Evolutionary conservation across 2,329 filamentous ascomycete species (phyloP).

Genomic region (Ceratocystis cubensis): DNA sequence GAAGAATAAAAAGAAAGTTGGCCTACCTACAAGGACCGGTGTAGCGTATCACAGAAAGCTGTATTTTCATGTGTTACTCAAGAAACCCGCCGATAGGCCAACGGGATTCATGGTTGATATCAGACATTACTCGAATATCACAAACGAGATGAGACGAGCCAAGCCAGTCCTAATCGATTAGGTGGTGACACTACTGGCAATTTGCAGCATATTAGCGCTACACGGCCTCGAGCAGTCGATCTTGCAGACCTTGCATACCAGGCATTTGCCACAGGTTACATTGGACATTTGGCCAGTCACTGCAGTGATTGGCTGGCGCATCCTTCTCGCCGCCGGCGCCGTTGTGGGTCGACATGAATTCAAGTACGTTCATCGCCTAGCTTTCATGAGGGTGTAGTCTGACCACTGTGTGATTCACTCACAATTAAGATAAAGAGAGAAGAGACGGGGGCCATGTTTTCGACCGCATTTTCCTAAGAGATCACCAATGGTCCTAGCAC

Average conservation of each 20-base stretch:
- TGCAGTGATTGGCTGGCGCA: constrained; percentile 44
- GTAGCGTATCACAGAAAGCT: too few species aligned
- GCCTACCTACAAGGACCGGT: too few species aligned
- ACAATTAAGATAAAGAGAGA: constrained; percentile 31
- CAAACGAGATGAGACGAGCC: constrained; percentile 22
- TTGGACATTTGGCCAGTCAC: constrained; percentile 40
- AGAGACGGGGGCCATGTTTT: not conserved
- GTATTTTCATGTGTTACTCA: too few species aligned
- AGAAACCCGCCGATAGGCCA: constrained; percentile 21
- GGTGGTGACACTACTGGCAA: constrained; percentile 44
- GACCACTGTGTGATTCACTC: constrained; percentile 53
- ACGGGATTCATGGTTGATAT: constrained; percentile 36
- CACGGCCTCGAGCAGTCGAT: constrained; percentile 46
- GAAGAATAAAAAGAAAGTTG: too few species aligned
- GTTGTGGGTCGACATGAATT: constrained; percentile 44
- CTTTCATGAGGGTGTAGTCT: constrained; percentile 47
- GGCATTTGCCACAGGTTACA: constrained; percentile 45
- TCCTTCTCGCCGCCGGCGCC: constrained; percentile 38
- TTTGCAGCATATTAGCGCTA: constrained; percentile 48
- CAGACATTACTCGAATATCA: constrained; percentile 30
- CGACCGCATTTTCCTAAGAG: not conserved
- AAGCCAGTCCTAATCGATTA: constrained; percentile 31
- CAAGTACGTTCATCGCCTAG: constrained; percentile 38
- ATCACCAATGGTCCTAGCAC: constrained; percentile 1
- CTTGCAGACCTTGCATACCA: constrained; percentile 41